These are phyloP conservation scores for Daedaleopsis nitida DNA, from an alignment of 768 basidiomycete genomes.

Conservation along the genomic window DNA sequence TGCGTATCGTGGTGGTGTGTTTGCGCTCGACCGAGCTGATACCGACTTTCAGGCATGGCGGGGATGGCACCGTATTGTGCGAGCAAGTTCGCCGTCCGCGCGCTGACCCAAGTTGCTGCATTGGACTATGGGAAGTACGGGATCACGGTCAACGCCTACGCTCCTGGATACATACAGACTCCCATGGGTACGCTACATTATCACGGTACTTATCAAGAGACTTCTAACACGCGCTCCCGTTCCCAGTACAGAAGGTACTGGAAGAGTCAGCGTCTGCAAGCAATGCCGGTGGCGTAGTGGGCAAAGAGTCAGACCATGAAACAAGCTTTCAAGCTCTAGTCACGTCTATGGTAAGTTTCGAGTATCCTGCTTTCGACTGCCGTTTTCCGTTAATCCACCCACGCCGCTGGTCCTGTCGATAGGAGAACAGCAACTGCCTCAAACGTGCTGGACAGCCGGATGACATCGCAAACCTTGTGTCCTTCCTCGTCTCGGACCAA, in stretches of 20 bases:
- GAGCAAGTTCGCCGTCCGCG: constrained; percentile 33
- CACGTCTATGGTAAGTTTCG: too few species aligned
- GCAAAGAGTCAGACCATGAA: too few species aligned
- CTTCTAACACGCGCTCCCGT: not conserved
- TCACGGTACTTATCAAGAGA: constrained; percentile 8
- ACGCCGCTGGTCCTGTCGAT: too few species aligned
- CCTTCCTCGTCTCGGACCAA: constrained; percentile 32
- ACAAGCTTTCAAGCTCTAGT: too few species aligned
- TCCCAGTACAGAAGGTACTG: not conserved
- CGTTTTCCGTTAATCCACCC: too few species aligned
- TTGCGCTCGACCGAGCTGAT: not conserved
- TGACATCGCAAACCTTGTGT: constrained; percentile 34
- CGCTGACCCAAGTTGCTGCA: constrained; percentile 31
- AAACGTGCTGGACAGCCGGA: constrained; percentile 31
- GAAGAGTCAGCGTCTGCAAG: not conserved
- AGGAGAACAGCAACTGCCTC: constrained; percentile 20
- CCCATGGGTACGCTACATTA: constrained; percentile 13
- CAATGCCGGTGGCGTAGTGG: too few species aligned
- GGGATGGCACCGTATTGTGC: constrained; percentile 25
- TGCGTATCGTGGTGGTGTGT: not conserved
- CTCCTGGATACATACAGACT: constrained; percentile 30
- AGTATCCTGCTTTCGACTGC: not conserved
- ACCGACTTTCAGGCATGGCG: not conserved
- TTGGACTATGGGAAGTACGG: constrained; percentile 27
- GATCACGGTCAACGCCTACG: constrained; percentile 34